These are phyloP conservation scores for Boletus eberwhitei DNA, from an alignment of 768 basidiomycete species.

Conservation along the genomic window DNA sequence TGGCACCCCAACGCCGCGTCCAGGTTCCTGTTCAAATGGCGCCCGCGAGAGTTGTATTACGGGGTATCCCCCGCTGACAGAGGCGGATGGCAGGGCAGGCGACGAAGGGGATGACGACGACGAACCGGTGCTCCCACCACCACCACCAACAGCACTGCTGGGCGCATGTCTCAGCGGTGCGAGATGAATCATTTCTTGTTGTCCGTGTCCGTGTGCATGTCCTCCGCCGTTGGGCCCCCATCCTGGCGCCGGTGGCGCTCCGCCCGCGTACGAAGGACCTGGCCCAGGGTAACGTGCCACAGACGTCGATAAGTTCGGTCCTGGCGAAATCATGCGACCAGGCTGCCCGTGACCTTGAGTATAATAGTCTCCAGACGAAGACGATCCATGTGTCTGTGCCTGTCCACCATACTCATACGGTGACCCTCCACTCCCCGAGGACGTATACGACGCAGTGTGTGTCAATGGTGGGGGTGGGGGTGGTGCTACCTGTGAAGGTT, in stretches of 20 bases:
- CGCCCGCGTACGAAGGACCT: conserved; percentile 5
- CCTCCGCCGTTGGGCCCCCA: conserved; percentile 18
- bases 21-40: conserved; percentile 31
- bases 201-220: conserved; percentile 20
- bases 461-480: conserved; percentile 18
- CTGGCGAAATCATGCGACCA: conserved; percentile 18
- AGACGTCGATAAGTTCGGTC: conserved; percentile 13
- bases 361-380: conserved; percentile 26
- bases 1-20: conserved; percentile 13
- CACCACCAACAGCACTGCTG: background rate
- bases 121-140: conserved; percentile 11
- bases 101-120: conserved; percentile 29
- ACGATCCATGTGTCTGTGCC: conserved; percentile 17
- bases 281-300: conserved; percentile 15
- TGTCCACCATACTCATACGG: conserved; percentile 23
- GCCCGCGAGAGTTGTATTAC: conserved; percentile 31
- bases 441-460: conserved; percentile 21
- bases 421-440: conserved; percentile 23
- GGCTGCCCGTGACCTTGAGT: conserved; percentile 16
- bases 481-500: conserved; percentile 18
- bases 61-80: conserved; percentile 19
- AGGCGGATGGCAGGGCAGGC: conserved; percentile 22
- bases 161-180: conserved; percentile 31
- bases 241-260: conserved; percentile 2
- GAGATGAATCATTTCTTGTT: conserved; percentile 35